Percentiles rank a stretch among this genome's conserved stretches.
Conservation (phyloP, 345 rosid genomes). For the Litchi chinensis region DNA sequence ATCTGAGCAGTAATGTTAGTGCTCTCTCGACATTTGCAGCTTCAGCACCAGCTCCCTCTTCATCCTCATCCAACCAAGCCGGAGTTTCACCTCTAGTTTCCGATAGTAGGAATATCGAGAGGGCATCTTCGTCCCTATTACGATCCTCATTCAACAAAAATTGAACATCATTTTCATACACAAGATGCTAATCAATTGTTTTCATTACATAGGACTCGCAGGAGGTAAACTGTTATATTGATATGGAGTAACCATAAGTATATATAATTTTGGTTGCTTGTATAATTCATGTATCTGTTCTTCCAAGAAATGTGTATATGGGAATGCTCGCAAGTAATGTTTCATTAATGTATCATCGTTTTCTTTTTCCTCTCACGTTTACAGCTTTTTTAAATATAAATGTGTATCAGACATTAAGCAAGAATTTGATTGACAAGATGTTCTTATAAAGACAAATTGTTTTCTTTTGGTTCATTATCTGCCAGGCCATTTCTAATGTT, state of each 20-base stretch:
- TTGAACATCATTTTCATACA: slow-evolving; percentile 1
- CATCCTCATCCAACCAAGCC: slow-evolving; percentile 34
- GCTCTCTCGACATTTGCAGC: slow-evolving; percentile 32
- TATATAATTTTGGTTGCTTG: slow-evolving; percentile 1
- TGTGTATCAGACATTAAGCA: not conserved
- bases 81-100: slow-evolving; percentile 22
- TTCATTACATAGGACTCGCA: not conserved
- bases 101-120: slow-evolving; percentile 21
- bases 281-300: not conserved
- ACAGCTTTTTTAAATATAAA: not conserved
- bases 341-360: not conserved
- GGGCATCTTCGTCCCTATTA: slow-evolving; percentile 27
- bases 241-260: not conserved
- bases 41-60: slow-evolving; percentile 37
- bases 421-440: no score
- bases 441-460: not conserved
- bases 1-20: slow-evolving; percentile 27
- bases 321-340: not conserved
- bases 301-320: not conserved
- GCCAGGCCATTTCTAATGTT: no score
- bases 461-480: not conserved
- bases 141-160: not conserved
- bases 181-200: not conserved
- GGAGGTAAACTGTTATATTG: not conserved
- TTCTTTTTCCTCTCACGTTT: not conserved